Conservation (phyloP, 2,329 filamentous ascomycete species). For the Aspergillus brasiliensis region DNA sequence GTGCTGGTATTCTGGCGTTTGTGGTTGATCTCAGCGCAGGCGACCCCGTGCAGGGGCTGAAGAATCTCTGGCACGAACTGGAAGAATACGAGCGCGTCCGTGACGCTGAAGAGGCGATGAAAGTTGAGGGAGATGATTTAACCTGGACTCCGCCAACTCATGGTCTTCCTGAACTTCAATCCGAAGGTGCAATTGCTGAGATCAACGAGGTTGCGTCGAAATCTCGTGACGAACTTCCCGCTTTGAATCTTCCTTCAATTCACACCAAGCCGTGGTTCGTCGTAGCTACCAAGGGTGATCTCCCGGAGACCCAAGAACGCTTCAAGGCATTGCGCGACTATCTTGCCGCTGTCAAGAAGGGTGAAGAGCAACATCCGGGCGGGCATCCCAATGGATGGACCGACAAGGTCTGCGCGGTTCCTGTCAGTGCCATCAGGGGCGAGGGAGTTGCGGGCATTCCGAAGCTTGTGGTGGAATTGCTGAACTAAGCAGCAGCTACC, state of each 20-base stretch:
- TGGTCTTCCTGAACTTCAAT: conserved; percentile 27
- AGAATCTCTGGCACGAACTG: conserved; percentile 87
- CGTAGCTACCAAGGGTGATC: conserved; percentile 87
- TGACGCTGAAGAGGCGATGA: conserved; percentile 68
- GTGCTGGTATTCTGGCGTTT: conserved; percentile 89
- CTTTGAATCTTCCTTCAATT: conserved; percentile 66
- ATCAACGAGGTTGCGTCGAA: conserved; percentile 13
- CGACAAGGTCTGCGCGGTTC: conserved; percentile 64
- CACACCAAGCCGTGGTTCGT: conserved; percentile 97
- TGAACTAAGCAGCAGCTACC: conserved; percentile 31
- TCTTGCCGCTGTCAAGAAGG: conserved; percentile 65
- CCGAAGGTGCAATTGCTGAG: conserved; percentile 5
- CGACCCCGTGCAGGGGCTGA: conserved; percentile 75
- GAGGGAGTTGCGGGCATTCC: conserved; percentile 70
- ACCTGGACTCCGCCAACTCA: conserved; percentile 47
- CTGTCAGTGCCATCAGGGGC: conserved; percentile 85
- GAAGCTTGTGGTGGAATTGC: conserved; percentile 43
- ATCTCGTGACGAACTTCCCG: conserved; percentile 41
- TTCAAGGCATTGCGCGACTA: conserved; percentile 72
- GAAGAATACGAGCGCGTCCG: conserved; percentile 82
- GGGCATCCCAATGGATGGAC: conserved; percentile 66
- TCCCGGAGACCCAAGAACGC: conserved; percentile 76
- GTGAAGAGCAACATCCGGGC: conserved; percentile 72
- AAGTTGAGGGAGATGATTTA: conserved; percentile 64
- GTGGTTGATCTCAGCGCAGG: conserved; percentile 82